These are phyloP conservation scores for Withania somnifera DNA, from an alignment of 305 asterid genomes.

Conservation along the genomic window DNA sequence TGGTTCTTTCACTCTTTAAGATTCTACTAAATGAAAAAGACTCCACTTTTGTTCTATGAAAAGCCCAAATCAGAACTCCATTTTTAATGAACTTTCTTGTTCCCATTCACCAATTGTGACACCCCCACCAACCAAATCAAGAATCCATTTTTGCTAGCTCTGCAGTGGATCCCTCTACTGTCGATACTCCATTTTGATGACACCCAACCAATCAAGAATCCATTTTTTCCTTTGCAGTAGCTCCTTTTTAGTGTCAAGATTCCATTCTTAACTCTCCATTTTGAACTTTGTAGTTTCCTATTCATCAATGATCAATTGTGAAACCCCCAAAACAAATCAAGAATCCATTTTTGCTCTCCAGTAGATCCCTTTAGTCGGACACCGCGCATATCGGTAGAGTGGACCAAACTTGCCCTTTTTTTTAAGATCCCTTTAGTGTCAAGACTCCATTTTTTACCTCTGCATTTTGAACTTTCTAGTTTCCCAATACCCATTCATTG, in stretches of 20 bases:
- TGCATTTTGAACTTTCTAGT: not conserved
- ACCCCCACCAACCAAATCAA: not conserved
- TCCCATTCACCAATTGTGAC: not conserved
- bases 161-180: not conserved
- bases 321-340: not conserved
- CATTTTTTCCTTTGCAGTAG: too few relatives aligned
- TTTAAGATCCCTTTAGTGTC: not conserved
- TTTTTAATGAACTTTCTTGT: not conserved
- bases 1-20: conserved; percentile 16
- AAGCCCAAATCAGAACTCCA: not conserved
- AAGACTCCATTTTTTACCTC: not conserved
- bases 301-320: not conserved
- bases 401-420: too few relatives aligned
- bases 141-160: not conserved
- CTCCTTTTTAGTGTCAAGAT: not conserved
- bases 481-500: not conserved
- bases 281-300: not conserved
- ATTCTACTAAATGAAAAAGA: not conserved
- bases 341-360: not conserved
- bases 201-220: too few relatives aligned
- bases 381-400: too few relatives aligned
- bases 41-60: not conserved
- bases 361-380: not conserved
- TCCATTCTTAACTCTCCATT: not conserved
- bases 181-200: not conserved